Base-by-base conservation (phyloP, 495 filamentous ascomycete genomes). In the Thermothielavioides terrestris region DNA sequence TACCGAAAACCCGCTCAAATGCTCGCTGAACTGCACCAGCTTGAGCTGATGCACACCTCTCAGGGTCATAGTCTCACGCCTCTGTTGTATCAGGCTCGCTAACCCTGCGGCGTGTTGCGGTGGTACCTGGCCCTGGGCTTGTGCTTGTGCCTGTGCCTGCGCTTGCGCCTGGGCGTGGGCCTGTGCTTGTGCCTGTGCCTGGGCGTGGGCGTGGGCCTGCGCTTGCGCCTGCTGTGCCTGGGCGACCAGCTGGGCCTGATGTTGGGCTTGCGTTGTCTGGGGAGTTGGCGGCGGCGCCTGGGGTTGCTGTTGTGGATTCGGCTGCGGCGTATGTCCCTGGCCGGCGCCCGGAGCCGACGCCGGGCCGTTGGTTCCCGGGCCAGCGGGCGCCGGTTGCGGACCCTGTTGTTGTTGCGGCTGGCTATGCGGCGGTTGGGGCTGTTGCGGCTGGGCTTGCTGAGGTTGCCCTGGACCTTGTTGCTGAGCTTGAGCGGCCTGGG, bases 21-120 rank as follows among this genome's bases (percentile, higher is more conserved):
- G 69, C 58, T 91, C 85, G 20, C 77, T 76, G 56, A 90, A 90
- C 44, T 74, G 71, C 54, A 84, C 72, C 32, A 95, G 66, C 52
- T 73, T 78, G 42, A 90, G 58, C 10, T 86, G 64, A 22, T 77
- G 76, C 8, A 75, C 58, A 4, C 80, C 80, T 52, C 78, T 79
- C 59, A 79, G 65, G 21, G 77, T 77, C 56, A 79, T 68, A 15
- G 65, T 64, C 17, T 79, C 74, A 37, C 72, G 69, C 50, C 71
- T 71, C 58, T 78, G 76, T 41, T 76, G 74, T 51, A 65, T 53
- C 17, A 68, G 47, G 34, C 32, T 58, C 14, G 69, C 53, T 6
- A 69, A 46, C 10, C 30, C 44, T 3, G 43, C 43, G 0, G 60
- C 54, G 63, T 48, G 47, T 11, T 42, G 38, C n/a, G 42, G 47